Conservation (phyloP, 306 rosid species). For the Prunus dulcis region DNA sequence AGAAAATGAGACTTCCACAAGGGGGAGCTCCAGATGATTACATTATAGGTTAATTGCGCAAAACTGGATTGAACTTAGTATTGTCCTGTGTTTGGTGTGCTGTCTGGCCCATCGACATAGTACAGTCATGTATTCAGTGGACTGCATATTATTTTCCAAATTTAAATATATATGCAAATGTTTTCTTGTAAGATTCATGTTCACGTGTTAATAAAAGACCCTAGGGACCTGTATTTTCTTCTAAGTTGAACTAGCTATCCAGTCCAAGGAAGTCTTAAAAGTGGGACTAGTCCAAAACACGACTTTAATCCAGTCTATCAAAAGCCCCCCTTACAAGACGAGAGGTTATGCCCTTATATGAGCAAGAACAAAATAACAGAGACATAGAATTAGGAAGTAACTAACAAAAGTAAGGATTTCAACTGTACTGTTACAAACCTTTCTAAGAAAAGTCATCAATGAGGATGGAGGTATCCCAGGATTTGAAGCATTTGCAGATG, state of each 20-base stretch:
- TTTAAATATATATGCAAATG: not conserved
- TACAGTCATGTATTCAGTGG: not conserved
- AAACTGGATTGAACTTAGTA: not conserved
- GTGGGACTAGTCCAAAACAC: not conserved
- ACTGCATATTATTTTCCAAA: not conserved
- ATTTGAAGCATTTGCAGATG: constrained; percentile 66
- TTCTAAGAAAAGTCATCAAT: constrained; percentile 68
- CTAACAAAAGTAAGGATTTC: not conserved
- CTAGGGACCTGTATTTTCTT: not conserved
- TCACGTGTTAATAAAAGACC: not conserved
- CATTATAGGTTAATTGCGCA: not conserved
- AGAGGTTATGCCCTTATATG: not conserved
- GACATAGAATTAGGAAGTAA: not conserved
- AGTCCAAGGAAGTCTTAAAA: not conserved
- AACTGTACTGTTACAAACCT: constrained; percentile 40
- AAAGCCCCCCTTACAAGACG: not conserved
- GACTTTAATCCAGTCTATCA: not conserved
- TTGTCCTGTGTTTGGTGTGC: not conserved
- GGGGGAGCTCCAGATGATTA: not conserved
- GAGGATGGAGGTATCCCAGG: constrained; percentile 98
- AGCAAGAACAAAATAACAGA: not conserved
- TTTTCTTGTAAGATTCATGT: not conserved
- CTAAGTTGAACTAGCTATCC: not conserved
- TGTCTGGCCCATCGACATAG: not conserved
- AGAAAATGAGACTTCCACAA: not conserved